Conservation (phyloP, 2,329 filamentous ascomycete genomes). For the Exophiala spinifera region DNA sequence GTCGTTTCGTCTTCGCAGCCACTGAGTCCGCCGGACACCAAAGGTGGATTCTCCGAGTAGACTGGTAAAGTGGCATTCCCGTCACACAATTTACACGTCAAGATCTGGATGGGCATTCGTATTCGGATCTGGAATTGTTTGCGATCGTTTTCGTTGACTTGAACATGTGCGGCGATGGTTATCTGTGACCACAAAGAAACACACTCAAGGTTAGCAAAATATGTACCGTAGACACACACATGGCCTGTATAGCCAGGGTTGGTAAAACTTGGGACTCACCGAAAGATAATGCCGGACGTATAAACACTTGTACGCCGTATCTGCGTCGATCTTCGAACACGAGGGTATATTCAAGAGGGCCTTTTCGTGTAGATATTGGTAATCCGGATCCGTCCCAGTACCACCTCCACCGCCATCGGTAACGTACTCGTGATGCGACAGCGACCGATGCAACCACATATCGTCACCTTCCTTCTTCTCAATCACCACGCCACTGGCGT, state of each 20-base stretch:
- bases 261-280: background rate
- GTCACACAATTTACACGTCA: constrained; percentile 5
- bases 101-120: constrained; percentile 2
- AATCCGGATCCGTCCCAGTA: too few species aligned
- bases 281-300: constrained; percentile 6
- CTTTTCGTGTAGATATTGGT: constrained; percentile 1
- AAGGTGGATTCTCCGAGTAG: constrained; percentile 4
- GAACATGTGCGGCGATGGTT: constrained; percentile 1
- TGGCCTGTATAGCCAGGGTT: too few species aligned
- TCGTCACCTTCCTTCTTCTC: constrained; percentile 1
- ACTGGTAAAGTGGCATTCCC: constrained; percentile 5
- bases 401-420: background rate
- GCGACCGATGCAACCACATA: background rate
- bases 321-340: constrained; percentile 4
- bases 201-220: background rate
- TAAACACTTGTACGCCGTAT: constrained; percentile 9
- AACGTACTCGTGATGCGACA: constrained; percentile 1
- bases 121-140: constrained; percentile 8
- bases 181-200: background rate
- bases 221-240: background rate
- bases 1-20: too few species aligned
- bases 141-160: constrained; percentile 3
- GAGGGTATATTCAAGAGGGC: constrained; percentile 1
- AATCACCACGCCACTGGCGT: constrained; percentile 2
- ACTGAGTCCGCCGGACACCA: too few species aligned